Conservation (phyloP, 257 asterid species). For the Solanum chiquidenum region DNA sequence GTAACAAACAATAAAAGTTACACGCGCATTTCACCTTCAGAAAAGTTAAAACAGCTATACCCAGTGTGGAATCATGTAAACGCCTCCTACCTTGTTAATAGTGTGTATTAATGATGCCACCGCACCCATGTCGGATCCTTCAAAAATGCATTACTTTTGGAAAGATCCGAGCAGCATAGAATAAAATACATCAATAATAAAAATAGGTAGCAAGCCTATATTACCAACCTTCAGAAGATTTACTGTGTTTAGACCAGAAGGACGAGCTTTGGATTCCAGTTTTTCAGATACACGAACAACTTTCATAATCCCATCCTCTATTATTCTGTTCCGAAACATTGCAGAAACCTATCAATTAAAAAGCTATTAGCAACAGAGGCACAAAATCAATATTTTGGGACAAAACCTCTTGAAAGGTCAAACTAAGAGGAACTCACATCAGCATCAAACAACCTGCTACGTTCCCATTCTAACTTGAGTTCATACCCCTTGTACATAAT, state of each 20-base stretch:
- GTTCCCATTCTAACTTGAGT: constrained; percentile 84
- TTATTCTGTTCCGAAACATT: constrained; percentile 56
- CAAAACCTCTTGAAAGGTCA: not conserved
- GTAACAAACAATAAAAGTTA: not conserved
- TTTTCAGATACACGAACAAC: constrained; percentile 59
- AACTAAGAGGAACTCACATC: constrained; percentile 39
- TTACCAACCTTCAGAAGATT: constrained; percentile 77
- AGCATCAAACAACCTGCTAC: constrained; percentile 63
- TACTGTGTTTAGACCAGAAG: constrained; percentile 85
- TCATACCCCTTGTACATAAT: constrained; percentile 64
- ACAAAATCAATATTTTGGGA: not conserved
- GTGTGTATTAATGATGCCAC: not conserved
- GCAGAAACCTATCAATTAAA: constrained; percentile 40
- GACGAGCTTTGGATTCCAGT: constrained; percentile 66
- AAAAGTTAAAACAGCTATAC: not conserved
- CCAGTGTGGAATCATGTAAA: not conserved
- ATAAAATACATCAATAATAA: not conserved
- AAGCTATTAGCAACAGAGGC: constrained; percentile 11
- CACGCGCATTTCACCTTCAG: not conserved
- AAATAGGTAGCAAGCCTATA: not conserved
- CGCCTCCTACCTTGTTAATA: not conserved
- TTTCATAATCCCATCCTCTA: constrained; percentile 48
- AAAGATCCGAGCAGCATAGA: not conserved
- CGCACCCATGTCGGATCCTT: not conserved
- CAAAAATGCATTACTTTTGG: not conserved